Base-by-base conservation (phyloP, 352 stramenopile species). In the Phytophthora lateralis region DNA sequence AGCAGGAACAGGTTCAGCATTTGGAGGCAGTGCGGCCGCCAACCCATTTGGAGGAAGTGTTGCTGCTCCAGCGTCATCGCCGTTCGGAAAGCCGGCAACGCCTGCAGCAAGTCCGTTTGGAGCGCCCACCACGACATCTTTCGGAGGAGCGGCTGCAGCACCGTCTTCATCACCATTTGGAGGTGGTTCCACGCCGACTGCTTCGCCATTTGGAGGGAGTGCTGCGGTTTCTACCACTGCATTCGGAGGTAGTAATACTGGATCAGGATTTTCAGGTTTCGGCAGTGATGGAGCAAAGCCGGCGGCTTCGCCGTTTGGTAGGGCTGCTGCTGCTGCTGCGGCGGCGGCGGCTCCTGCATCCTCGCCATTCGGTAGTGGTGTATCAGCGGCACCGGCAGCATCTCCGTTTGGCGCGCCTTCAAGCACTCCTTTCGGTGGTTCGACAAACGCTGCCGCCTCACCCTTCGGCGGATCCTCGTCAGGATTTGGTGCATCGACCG, bases 41-140 rank as follows among this genome's bases (percentile, higher is more conserved):
- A 72, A 69, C 30, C 60, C 69, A 15, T 75, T 78, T 52, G 59
- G 55, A 55, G 54, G 51, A 42, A 45, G 12, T 35, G 37, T 43
- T 74, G 57, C 67, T 42, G 46, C 57, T 15, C 43, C 67, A 34
- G 29, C 44, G 21, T 45, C 67, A 8, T 70, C 62, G 48, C 54
- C 55, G 21, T 82, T 81, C 21, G 65, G 42, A 39, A 61, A 69
- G n/a, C 38, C 54, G 29, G 48, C 49, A 0, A 55, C 68, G 21
- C 48, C 65, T 50, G 49, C 62, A 38, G 45, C 63, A 20, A 79
- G 60, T 62, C 69, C 68, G 8, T 88, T 83, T 55, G 72, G 76
- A 41, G 58, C 44, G 32, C 14, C 30, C 18, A 59, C 34, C 24
- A 48, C 51, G 12, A 58, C 55, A 49, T 20, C 60, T 32, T 83